Conservation (phyloP, 139 green algal species). For the Coelastrella sp. region DNA sequence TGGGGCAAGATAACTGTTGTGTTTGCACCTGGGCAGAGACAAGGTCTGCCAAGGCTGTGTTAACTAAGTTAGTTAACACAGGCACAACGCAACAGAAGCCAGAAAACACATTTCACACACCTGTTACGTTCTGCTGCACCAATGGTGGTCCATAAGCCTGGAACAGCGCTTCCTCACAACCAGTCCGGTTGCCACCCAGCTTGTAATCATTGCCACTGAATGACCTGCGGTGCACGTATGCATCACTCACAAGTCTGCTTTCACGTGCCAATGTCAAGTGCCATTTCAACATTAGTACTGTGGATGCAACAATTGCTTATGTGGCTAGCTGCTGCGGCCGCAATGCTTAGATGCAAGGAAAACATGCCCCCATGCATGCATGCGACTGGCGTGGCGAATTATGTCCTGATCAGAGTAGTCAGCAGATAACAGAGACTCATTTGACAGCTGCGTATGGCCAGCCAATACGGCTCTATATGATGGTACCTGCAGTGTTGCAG, state of each 20-base stretch:
- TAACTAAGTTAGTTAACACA: no score
- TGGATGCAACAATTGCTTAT: neutral
- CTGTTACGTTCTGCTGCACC: neutral
- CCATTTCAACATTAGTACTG: neutral
- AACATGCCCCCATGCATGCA: neutral
- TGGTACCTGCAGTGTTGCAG: neutral
- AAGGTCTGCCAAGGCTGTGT: no score
- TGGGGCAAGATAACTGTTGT: no score
- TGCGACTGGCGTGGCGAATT: neutral
- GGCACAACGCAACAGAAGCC: no score
- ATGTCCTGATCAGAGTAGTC: no score
- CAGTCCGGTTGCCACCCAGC: neutral
- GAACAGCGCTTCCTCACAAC: neutral
- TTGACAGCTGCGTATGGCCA: no score
- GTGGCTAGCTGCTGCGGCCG: no score
- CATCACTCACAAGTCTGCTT: neutral
- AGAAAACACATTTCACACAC: neutral
- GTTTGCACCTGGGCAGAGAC: no score
- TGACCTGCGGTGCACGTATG: neutral
- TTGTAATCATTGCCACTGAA: neutral
- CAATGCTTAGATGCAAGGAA: neutral
- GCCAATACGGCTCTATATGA: no score
- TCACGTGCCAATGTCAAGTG: neutral
- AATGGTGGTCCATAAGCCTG: slow-evolving; percentile 2
- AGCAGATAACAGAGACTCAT: no score